Base-by-base conservation (phyloP, 2,329 filamentous ascomycete genomes). In the Fusarium paranaense region DNA sequence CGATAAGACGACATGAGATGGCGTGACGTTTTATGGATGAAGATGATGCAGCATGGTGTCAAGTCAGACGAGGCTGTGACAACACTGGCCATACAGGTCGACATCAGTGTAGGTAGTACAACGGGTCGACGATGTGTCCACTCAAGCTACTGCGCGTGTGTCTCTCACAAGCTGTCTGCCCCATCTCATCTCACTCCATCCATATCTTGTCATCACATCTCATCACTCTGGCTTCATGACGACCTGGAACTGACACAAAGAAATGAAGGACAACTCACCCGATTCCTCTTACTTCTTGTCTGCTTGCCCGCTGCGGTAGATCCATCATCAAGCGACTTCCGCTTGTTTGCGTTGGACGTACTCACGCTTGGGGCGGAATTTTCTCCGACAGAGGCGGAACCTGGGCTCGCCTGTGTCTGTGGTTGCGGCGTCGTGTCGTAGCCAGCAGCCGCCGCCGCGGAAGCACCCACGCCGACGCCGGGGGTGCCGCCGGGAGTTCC, bases 221-320 rank as follows among this genome's bases (percentile, higher is more conserved):
- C 62, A 68, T 71, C 68, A 62, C 14, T 35, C n/a, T 18, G 40
- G 32, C 20, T 27, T 27, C 59, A 63, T 38, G 20, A 2, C 20
- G 54, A 37, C 38, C n/a, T 42, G 37, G 45, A 64, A 65, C 33
- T 20, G 42, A 64, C 60, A 61, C 50, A 56, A 66, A 68, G 50
- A 64, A 69, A 50, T 40, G 42, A 38, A 57, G 45, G 22, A 63
- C 57, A 54, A 86, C 86, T 82, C 75, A 89, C 87, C 79, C 89
- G 82, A 73, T 91, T 91, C 68, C 89, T 86, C 79, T 91, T 91
- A 80, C 88, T 90, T 75, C 89, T 83, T 80, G 89, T 89, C 82
- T 88, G 87, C 80, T 87, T 89, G 20, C 80, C 76, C 16, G 74
- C 69, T 20, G 72, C 74, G 22, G 64, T 61, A 16, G 74, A 75